Evolutionary conservation across 768 basidiomycete species (phyloP).

Genomic region (Suillus fuscotomentosus): DNA sequence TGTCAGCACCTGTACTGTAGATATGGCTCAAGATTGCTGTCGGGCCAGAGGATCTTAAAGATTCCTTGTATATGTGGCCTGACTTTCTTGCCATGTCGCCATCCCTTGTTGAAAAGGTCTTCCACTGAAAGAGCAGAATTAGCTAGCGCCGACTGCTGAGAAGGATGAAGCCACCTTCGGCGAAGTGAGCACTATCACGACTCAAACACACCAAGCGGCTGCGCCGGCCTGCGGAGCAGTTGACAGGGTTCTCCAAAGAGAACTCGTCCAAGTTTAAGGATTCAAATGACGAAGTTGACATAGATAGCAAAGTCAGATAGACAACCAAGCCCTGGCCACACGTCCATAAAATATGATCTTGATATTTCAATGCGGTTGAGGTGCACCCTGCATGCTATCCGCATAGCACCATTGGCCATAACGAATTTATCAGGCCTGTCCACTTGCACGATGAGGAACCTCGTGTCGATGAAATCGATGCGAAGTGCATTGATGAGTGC

Average conservation of each 20-base stretch:
- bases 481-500: background rate
- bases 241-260: conserved; percentile 41
- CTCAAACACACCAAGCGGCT: conserved; percentile 44
- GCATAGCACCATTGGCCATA: background rate
- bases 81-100: conserved; percentile 54
- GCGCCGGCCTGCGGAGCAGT: conserved; percentile 34
- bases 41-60: conserved; percentile 50
- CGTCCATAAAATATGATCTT: background rate
- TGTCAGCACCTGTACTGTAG: conserved; percentile 46
- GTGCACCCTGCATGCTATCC: background rate
- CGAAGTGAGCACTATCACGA: conserved; percentile 33
- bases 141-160: background rate
- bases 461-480: background rate
- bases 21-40: conserved; percentile 43
- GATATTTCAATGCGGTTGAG: background rate
- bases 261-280: conserved; percentile 26
- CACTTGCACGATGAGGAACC: background rate
- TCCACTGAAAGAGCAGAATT: conserved; percentile 38
- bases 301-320: conserved; percentile 3
- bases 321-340: background rate
- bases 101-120: conserved; percentile 49
- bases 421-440: background rate
- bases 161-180: conserved; percentile 27
- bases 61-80: conserved; percentile 48
- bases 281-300: conserved; percentile 5